Percentiles rank a stretch among this genome's conserved stretches.
These are phyloP conservation scores for Zea luxurians DNA, from an alignment of 176 grass and related monocot genomes.

Conservation along the genomic window DNA sequence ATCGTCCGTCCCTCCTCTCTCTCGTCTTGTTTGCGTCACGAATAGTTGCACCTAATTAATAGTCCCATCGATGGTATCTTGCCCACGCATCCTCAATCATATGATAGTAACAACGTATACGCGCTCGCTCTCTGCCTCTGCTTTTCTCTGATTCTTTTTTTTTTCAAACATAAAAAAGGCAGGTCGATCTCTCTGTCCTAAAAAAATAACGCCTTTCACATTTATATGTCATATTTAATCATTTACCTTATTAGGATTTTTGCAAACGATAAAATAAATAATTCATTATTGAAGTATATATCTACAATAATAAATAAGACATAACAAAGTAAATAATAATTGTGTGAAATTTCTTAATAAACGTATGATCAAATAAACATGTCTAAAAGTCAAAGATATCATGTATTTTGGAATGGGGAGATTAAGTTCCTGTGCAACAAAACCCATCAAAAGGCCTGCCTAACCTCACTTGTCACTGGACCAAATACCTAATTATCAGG, in stretches of 20 bases:
- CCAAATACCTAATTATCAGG: slow-evolving; percentile 11
- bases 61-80: slow-evolving; percentile 3
- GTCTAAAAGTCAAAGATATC: too few species aligned
- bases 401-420: too few species aligned
- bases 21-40: slow-evolving; percentile 41
- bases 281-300: too few species aligned
- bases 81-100: slow-evolving; percentile 24
- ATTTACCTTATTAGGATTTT: too few species aligned
- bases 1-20: slow-evolving; percentile 6
- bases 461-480: neutral
- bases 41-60: slow-evolving; percentile 44
- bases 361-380: too few species aligned
- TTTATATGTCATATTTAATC: too few species aligned
- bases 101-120: slow-evolving; percentile 19
- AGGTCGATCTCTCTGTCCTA: too few species aligned
- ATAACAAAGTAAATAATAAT: too few species aligned
- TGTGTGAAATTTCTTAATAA: too few species aligned
- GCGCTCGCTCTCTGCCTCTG: neutral
- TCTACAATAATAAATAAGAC: too few species aligned
- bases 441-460: slow-evolving; percentile 12
- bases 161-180: slow-evolving; percentile 25
- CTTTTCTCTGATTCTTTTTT: slow-evolving; percentile 7
- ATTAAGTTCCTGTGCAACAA: slow-evolving; percentile 6
- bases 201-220: too few species aligned
- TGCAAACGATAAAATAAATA: too few species aligned